Evolutionary conservation across 352 stramenopile species (phyloP).

Genomic region (Pythium coloratum): DNA sequence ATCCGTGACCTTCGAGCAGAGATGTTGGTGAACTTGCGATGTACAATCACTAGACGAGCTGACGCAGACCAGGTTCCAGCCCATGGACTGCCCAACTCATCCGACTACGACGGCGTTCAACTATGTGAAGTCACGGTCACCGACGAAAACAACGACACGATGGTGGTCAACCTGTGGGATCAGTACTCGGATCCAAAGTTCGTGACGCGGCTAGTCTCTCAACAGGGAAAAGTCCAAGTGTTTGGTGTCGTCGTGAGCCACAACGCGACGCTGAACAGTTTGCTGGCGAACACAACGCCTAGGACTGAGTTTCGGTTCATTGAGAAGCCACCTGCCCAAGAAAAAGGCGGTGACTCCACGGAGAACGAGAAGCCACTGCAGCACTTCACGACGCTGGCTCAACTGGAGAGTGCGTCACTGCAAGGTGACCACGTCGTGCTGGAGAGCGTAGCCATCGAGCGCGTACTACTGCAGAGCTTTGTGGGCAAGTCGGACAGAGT

Average conservation of each 20-base stretch:
- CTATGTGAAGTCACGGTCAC: constrained; percentile 52
- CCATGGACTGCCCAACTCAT: constrained; percentile 2
- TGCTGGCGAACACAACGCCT: constrained; percentile 61
- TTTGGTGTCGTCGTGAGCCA: constrained; percentile 45
- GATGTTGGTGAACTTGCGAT: constrained; percentile 46
- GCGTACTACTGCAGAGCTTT: constrained; percentile 35
- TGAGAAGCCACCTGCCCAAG: not conserved
- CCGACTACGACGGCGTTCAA: constrained; percentile 30
- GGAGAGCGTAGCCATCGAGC: constrained; percentile 47
- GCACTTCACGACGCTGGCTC: constrained; percentile 34
- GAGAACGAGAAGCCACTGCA: constrained; percentile 1
- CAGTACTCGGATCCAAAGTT: constrained; percentile 58
- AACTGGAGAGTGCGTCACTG: constrained; percentile 30
- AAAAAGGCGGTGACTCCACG: not conserved
- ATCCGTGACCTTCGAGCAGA: constrained; percentile 58
- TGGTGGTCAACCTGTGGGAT: constrained; percentile 65
- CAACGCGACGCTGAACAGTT: constrained; percentile 42
- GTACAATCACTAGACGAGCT: constrained; percentile 5
- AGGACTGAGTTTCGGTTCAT: constrained; percentile 46
- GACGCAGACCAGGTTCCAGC: not conserved
- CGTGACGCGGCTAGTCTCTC: constrained; percentile 36
- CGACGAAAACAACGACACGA: constrained; percentile 37
- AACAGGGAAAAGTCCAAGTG: constrained; percentile 41
- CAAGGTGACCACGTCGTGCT: constrained; percentile 30
- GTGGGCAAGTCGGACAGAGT: constrained; percentile 34